Evolutionary conservation across 176 grass and related monocot genomes (phyloP).

Genomic region (Hordeum marinum): DNA sequence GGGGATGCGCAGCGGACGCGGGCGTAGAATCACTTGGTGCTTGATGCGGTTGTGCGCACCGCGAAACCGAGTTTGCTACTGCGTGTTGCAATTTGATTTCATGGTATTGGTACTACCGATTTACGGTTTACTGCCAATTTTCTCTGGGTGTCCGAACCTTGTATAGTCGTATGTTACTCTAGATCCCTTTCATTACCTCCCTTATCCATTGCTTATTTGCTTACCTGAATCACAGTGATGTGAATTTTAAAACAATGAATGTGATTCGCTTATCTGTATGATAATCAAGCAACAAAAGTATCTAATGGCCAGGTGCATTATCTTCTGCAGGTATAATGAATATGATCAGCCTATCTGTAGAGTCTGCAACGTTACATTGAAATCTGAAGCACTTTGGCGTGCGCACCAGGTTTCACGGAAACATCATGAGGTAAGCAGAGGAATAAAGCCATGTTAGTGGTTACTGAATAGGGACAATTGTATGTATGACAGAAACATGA

Average conservation of each 20-base stretch:
- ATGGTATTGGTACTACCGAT: background rate
- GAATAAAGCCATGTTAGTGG: background rate
- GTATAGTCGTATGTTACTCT: background rate
- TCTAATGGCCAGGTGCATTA: background rate
- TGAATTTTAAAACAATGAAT: too few species aligned
- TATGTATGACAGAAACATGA: background rate
- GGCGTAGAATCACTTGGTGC: too few species aligned
- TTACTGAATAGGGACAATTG: background rate
- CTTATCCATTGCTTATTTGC: background rate
- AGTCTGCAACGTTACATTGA: slow-evolving; percentile 84
- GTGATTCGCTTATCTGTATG: background rate
- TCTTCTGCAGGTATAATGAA: slow-evolving; percentile 78
- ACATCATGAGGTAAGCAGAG: slow-evolving; percentile 75
- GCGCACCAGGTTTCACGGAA: slow-evolving; percentile 95
- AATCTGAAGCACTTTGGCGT: slow-evolving; percentile 93
- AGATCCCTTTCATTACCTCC: too few species aligned
- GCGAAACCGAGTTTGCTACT: too few species aligned
- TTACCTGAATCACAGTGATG: background rate
- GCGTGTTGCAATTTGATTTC: background rate
- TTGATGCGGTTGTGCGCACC: too few species aligned
- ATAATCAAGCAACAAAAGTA: background rate
- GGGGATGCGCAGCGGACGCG: background rate
- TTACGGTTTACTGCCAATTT: background rate
- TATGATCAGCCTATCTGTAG: slow-evolving; percentile 84
- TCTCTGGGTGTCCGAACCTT: background rate